Evolutionary conservation across 768 basidiomycete species (phyloP), one percentile per base, ranked within the genome.

Genomic region (Pleurotus salmoneostramineus): DNA sequence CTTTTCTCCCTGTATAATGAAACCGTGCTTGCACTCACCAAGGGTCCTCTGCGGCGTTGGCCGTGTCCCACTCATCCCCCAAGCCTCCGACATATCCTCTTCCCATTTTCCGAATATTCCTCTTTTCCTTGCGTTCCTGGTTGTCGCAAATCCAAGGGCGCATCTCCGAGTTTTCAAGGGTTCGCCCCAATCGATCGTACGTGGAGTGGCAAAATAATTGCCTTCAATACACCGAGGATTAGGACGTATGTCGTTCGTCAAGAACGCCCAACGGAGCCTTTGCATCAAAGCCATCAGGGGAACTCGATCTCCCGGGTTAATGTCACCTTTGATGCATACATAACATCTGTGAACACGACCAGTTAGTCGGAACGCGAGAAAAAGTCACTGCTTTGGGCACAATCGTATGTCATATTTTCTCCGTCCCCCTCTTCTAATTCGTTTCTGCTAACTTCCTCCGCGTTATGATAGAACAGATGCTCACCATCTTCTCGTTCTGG

Each of bases 211-310:
- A 55, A 55, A 55, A 55, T 55, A 43, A 6, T 44, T n/a, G 52
- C 52, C 27, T 55, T 55, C 52, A 55, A 42, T 33, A 55, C 40
- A 55, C 52, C 52, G 52, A 55, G 52, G 52, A 55, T 55, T 55
- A 55, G 52, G 52, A 55, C 52, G 52, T 55, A 44, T 55, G 52
- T 55, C 52, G 40, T 40, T 35, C 12, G 50, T 51, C 50, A 51
- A 51, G 32, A 32, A 15, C 3, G 14, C n/a, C 14, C 27, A 34
- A 42, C 40, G 52, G 52, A 42, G 35, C 37, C 32, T 55, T 44
- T 43, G 48, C 10, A 27, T 27, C 21, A 27, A 27, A 27, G 21
- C 2, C 21, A 27, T 27, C 21, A 27, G 21, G 21, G 21, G 21
- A 27, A 27, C 21, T 27, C 21, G 21, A 27, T 27, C 21, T 27